Percentiles rank a stretch among this genome's conserved stretches.
phyloP scores from a whole-genome alignment of 2,329 filamentous ascomycete genomes.

The Fusarium mangiferae region DNA sequence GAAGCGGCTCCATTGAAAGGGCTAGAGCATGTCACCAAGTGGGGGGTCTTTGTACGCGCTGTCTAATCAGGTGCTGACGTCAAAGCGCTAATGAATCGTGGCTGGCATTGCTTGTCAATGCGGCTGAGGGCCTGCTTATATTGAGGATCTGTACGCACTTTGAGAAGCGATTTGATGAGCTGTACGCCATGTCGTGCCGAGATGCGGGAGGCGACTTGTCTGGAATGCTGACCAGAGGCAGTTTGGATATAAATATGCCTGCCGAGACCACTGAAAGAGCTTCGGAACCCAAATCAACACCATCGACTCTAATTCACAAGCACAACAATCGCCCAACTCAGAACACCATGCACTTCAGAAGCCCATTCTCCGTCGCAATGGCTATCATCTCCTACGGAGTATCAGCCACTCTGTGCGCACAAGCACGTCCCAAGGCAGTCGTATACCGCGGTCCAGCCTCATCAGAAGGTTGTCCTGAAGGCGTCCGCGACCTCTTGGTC shows the following conservation, averaged over 20 bases:
- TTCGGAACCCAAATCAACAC: not conserved
- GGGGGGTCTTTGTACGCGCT: not conserved
- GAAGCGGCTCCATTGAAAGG: not conserved
- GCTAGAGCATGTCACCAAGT: not conserved
- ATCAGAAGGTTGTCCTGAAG: slow-evolving; percentile 4
- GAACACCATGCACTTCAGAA: not conserved
- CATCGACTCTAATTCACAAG: rapidly evolving
- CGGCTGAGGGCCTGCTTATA: not conserved
- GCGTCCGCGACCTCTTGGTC: not conserved
- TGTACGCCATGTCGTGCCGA: not conserved
- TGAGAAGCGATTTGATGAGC: not conserved
- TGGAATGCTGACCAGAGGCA: not conserved
- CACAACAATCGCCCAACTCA: too few relatives aligned
- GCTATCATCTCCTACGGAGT: not conserved
- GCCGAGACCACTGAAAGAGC: not conserved
- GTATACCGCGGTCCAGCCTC: slow-evolving; percentile 13
- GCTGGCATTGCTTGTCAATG: not conserved
- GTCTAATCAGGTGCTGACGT: not conserved
- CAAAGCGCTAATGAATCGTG: not conserved
- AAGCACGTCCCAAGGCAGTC: slow-evolving; percentile 1
- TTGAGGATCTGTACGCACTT: not conserved
- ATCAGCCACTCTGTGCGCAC: not conserved
- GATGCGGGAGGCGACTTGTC: not conserved
- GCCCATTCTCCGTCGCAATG: not conserved
- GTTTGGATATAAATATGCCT: not conserved